These are phyloP conservation scores for Saccharomyces uvarum DNA, from an alignment of 1,139 yeast genomes.

Conservation along the genomic window DNA sequence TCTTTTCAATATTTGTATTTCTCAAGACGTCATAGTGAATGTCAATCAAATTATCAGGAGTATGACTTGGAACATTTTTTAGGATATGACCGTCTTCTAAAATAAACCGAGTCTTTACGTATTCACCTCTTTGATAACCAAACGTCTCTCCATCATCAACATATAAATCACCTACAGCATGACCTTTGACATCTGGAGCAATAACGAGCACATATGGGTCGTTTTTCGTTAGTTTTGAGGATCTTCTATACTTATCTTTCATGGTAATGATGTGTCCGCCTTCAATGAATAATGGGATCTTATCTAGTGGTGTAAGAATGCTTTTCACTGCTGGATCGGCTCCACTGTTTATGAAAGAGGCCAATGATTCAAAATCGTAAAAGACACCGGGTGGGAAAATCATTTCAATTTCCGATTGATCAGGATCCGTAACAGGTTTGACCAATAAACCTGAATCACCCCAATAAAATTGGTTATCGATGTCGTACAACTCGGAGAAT, in stretches of 20 bases:
- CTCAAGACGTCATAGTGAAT: slow-evolving; percentile 18
- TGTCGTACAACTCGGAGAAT: slow-evolving; percentile 40
- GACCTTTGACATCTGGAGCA: slow-evolving; percentile 45
- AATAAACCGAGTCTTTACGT: background rate
- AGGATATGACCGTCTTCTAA: slow-evolving; percentile 21
- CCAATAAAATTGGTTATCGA: slow-evolving; percentile 80
- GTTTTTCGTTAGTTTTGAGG: slow-evolving; percentile 61
- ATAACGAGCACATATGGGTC: slow-evolving; percentile 81
- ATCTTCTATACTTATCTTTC: slow-evolving; percentile 72
- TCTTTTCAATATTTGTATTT: slow-evolving; percentile 45
- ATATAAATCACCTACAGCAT: slow-evolving; percentile 59
- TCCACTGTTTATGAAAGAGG: slow-evolving; percentile 35
- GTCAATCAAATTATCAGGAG: slow-evolving; percentile 8
- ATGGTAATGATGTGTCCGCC: slow-evolving; percentile 72
- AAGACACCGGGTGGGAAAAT: slow-evolving; percentile 57
- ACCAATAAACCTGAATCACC: slow-evolving; percentile 70
- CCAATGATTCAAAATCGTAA: slow-evolving; percentile 36
- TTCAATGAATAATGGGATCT: slow-evolving; percentile 63
- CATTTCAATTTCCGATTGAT: slow-evolving; percentile 39
- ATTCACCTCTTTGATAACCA: slow-evolving; percentile 41
- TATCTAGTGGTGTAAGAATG: slow-evolving; percentile 47
- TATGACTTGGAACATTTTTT: slow-evolving; percentile 21
- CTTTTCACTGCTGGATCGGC: slow-evolving; percentile 1
- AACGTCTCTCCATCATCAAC: slow-evolving; percentile 80
- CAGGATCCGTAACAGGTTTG: slow-evolving; percentile 69